Base-by-base conservation (phyloP, 2,329 filamentous ascomycete genomes). In the Xylaria sp. region DNA sequence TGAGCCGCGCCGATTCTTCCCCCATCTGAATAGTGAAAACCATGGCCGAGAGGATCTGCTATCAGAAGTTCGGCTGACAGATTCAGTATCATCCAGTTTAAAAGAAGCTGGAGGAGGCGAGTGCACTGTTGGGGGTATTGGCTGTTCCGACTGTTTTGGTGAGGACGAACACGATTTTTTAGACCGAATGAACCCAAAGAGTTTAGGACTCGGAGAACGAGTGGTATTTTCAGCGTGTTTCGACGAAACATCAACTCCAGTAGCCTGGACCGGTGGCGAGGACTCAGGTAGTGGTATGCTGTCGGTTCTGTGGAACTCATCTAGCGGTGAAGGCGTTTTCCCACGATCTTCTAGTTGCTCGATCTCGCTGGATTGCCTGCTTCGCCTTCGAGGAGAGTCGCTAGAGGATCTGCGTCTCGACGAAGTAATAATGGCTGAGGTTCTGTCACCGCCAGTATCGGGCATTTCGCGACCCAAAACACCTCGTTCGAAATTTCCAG, bases 1-100 rank as follows among this genome's bases (percentile, higher is more conserved):
- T 78, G 86, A 80, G 77, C 83, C 77, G 80, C 89, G 80, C 82
- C 87, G 84, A 79, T 83, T 85, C 84, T 88, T 83, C 33, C 88
- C 88, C 79, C 91, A 91, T 75, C 88, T 89, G 80, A 98, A 93
- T 43, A 98, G 88, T 0, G 92, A 90, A 3, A 90, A 88, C 84
- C 94, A 92, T 0, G 91, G 86, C 15, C 78, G 80, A 63, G 81
- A 83, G 36, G 78, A 81, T 68, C 86, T 88, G 58, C 84, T 82
- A 60, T 89, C 87, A 0, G 89, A 90, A 25, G 83, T 81, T 70
- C 87, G 88, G 52, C 85, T 84, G 43, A 85, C 79, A 5, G 82
- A 82, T 43, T 86, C 86, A 15, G 85, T 82, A 18, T 86, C 85
- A 55, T 86, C 83, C 23, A 82, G 80, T 71, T 81, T 81, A 55